Percentiles rank a stretch among this genome's conserved stretches.
phyloP scores from a whole-genome alignment of 2,329 filamentous ascomycete species.

The Harringtonia lauricola region DNA sequence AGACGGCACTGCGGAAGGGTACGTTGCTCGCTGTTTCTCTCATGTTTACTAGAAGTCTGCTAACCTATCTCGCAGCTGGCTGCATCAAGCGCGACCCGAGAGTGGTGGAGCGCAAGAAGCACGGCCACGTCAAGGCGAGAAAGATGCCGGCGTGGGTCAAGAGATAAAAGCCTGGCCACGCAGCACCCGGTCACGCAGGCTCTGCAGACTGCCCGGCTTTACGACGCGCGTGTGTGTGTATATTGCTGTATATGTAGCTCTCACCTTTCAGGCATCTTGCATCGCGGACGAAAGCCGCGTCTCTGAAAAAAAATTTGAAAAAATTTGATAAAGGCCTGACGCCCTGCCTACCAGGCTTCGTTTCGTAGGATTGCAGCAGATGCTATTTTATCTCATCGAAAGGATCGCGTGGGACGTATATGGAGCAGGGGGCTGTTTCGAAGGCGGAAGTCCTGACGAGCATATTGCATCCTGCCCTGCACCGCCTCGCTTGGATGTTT shows the following conservation, averaged over 20 bases:
- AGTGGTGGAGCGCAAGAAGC: conserved; percentile 95
- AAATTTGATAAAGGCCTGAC: too few relatives aligned
- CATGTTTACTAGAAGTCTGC: neutral
- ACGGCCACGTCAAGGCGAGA: conserved; percentile 88
- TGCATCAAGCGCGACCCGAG: conserved; percentile 85
- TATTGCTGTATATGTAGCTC: too few relatives aligned
- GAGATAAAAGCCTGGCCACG: conserved; percentile 32
- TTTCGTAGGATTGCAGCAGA: too few relatives aligned
- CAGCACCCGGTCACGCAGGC: neutral
- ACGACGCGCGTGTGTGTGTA: neutral
- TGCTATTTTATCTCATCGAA: too few relatives aligned
- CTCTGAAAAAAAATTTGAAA: neutral
- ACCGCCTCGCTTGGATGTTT: too few relatives aligned
- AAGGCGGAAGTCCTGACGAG: too few relatives aligned
- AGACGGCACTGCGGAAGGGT: conserved; percentile 82
- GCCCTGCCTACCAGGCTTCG: too few relatives aligned
- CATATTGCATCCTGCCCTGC: too few relatives aligned
- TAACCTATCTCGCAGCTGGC: conserved; percentile 51
- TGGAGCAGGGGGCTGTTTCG: too few relatives aligned
- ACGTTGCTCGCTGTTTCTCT: conserved; percentile 30
- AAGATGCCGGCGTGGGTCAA: conserved; percentile 99
- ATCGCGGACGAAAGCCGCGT: too few relatives aligned
- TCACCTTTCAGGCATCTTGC: too few relatives aligned
- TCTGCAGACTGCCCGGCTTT: neutral
- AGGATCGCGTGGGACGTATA: too few relatives aligned